These are phyloP conservation scores for Sporothrix curviconia DNA, from an alignment of 2,329 filamentous ascomycete species.

Conservation along the genomic window DNA sequence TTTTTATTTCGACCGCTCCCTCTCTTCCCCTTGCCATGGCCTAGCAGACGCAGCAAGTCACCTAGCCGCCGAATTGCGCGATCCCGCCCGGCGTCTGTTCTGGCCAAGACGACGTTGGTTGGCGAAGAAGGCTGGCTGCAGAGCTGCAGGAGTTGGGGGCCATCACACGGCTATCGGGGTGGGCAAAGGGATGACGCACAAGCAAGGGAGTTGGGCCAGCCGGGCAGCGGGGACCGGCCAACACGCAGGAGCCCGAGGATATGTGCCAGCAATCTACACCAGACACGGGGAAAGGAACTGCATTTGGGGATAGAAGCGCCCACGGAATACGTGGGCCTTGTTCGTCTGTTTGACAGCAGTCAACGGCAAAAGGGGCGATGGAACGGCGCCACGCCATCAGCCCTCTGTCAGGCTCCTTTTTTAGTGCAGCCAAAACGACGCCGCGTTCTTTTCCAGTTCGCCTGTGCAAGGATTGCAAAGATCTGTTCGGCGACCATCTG, in stretches of 20 bases:
- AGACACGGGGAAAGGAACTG: too few species aligned
- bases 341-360: too few species aligned
- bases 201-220: background rate
- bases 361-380: too few species aligned
- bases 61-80: too few species aligned
- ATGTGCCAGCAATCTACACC: too few species aligned
- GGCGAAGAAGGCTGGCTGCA: background rate
- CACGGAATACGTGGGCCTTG: too few species aligned
- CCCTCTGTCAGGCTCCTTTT: background rate
- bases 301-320: too few species aligned
- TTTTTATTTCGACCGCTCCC: background rate
- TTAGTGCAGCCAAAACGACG: background rate
- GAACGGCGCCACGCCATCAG: background rate
- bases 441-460: background rate
- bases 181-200: background rate
- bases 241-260: too few species aligned
- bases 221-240: background rate
- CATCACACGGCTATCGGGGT: background rate
- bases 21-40: background rate
- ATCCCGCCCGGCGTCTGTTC: background rate
- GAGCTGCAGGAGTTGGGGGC: background rate
- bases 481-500: slow-evolving; percentile 10
- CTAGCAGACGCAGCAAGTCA: too few species aligned
- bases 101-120: too few species aligned
- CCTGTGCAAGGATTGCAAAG: background rate